Evolutionary conservation across 371 early-diverging fungal genomes (phyloP), one percentile per base, ranked within the genome.

Genomic region (Mucor racemosus): DNA sequence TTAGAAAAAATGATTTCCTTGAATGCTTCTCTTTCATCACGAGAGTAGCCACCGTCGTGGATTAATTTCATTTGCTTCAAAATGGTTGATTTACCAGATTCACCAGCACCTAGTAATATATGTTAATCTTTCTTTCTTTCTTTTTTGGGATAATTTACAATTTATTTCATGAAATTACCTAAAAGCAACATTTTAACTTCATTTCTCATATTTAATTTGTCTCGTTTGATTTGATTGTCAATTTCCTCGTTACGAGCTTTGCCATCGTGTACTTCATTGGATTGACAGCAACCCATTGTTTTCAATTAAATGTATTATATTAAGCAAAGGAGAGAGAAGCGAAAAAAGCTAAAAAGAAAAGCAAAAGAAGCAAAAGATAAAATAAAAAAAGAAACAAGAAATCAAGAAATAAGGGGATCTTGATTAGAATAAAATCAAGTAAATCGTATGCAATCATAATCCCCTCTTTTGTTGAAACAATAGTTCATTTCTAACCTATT

Each of bases 161-260:
- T 26, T 26, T 26, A 26, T 26, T 26, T 26, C 26, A 26, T 26
- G 26, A 26, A 26, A 15, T 50, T 82, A 94, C 95, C 97, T 17
- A 97, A 87, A 63, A 97, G 79, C 36, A 97, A 79, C 93, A 97
- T 94, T 88, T 97, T 97, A 68, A 97, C 91, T 83, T 96, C 97
- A 69, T 94, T 94, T 46, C 87, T 84, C 84, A 91, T 78, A 26
- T 84, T 87, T 58, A 88, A 65, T 70, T 89, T 88, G 65, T 96
- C 97, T 62, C 84, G 76, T 69, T 90, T 91, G 56, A 97, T 81
- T 72, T 91, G 90, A 73, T 87, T 89, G 61, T 97, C 96, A 69
- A 97, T 97, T 44, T 92, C 94, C 60, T 93, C 94, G 72, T 94
- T 95, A 42, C 85, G 84, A 53, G 83, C 84, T 73, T 88, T 91